Evolutionary conservation across 2,329 filamentous ascomycete species (phyloP), one percentile per base, ranked within the genome.

Genomic region (Arthrobotrys iridis): DNA sequence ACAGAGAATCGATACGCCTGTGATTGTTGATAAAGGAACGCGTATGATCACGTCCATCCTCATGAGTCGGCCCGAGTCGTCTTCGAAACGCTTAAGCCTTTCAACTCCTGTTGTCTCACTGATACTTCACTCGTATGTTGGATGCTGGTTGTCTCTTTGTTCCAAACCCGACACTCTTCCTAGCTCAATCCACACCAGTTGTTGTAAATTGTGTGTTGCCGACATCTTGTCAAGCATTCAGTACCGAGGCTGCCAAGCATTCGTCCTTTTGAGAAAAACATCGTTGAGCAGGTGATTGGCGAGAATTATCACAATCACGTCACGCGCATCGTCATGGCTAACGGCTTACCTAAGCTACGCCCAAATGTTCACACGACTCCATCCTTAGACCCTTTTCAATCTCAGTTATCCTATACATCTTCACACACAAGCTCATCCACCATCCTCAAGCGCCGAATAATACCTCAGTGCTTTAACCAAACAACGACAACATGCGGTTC

Each of bases 401-500:
- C n/a, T 10, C 11, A 37, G 50, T 4, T 55, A 1, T n/a, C 15
- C 6, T 8, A 24, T 55, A 55, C 41, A 37, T 13, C 64, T 26
- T 18, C 30, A 46, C 8, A 46, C 8, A 3, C 28, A n/a, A 10
- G 41, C 35, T 52, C 15, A 28, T 33, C 28, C 28, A 35, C 33
- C 3, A 18, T 13, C 37, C 55, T 43, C 10, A 8, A 43, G n/a
- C 40, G 20, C 24, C 20, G n/a, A 62, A 28, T n/a, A n/a, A n/a
- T 24, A 50, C 30, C 28, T 50, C 30, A 28, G 18, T 33, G 1
- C 37, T 28, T 13, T 4, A 4, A 26, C 18, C 22, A 70, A 30
- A 41, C n/a, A n/a, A n/a, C n/a, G n/a, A n/a, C n/a, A n/a, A n/a
- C n/a, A 70, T 70, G 65, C 65, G 45, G 15, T 45, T 70, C 45